Percentiles rank a stretch among this genome's conserved stretches.
Evolutionary conservation across 768 basidiomycete genomes (phyloP).

Genomic region (Royoungia palumana): DNA sequence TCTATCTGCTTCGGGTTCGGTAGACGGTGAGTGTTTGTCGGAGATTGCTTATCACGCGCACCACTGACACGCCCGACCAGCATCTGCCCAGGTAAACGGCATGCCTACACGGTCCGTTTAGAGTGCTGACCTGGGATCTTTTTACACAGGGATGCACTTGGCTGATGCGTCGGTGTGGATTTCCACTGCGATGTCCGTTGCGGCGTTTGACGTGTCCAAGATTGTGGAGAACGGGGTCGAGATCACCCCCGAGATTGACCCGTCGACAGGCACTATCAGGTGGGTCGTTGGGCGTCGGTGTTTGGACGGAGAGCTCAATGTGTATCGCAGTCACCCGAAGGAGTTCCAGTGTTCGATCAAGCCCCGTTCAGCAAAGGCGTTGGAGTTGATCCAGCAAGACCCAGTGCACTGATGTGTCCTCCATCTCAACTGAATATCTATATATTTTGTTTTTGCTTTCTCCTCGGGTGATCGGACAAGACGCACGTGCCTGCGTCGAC

Average conservation of each 20-base stretch:
- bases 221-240: constrained; percentile 43
- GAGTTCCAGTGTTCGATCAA: constrained; percentile 59
- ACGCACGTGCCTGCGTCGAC: neutral
- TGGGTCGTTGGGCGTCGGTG: constrained; percentile 22
- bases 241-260: constrained; percentile 52
- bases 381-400: constrained; percentile 51
- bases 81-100: constrained; percentile 29
- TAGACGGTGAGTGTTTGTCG: constrained; percentile 41
- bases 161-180: constrained; percentile 51
- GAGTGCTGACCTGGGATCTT: constrained; percentile 12
- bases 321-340: constrained; percentile 47
- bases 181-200: constrained; percentile 41
- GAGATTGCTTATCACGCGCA: neutral
- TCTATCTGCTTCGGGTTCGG: constrained; percentile 69
- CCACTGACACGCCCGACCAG: constrained; percentile 9
- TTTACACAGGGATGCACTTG: constrained; percentile 43
- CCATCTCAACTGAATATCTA: neutral
- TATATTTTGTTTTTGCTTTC: no score
- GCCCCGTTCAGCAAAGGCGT: constrained; percentile 57
- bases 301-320: neutral
- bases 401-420: constrained; percentile 20
- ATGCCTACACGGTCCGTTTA: constrained; percentile 15
- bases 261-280: constrained; percentile 66
- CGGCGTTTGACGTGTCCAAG: constrained; percentile 47
- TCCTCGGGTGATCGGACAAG: constrained; percentile 4